Conservation (phyloP, 768 basidiomycete species). For the Lactifluus pinguis region DNA sequence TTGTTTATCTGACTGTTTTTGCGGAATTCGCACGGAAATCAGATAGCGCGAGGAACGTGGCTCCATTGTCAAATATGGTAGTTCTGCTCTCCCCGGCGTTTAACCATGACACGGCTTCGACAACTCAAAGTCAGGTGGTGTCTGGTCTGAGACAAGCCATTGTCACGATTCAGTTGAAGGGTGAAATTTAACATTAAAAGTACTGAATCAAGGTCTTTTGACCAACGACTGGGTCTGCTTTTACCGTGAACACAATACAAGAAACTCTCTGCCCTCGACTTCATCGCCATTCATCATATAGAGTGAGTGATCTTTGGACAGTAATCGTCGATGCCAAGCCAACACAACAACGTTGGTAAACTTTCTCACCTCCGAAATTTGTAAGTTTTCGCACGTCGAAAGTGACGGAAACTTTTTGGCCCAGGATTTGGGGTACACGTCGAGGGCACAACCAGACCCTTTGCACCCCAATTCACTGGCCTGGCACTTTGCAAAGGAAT, state of each 20-base stretch:
- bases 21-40: too few relatives aligned
- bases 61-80: too few relatives aligned
- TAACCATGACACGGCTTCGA: too few relatives aligned
- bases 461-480: slow-evolving; percentile 58
- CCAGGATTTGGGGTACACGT: slow-evolving; percentile 27
- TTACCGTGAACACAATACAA: background rate
- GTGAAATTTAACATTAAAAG: too few relatives aligned
- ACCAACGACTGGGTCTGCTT: background rate
- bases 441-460: slow-evolving; percentile 40
- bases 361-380: slow-evolving; percentile 43
- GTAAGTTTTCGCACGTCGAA: slow-evolving; percentile 61
- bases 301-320: slow-evolving; percentile 37
- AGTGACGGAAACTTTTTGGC: slow-evolving; percentile 39
- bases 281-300: slow-evolving; percentile 28
- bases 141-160: too few relatives aligned
- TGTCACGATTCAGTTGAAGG: too few relatives aligned
- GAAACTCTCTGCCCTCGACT: too few relatives aligned
- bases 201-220: background rate
- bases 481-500: slow-evolving; percentile 42
- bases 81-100: too few relatives aligned
- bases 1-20: too few relatives aligned
- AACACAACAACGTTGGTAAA: slow-evolving; percentile 4
- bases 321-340: background rate
- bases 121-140: too few relatives aligned
- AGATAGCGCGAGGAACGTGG: too few relatives aligned